Evolutionary conservation across 345 rosid genomes (phyloP).

Genomic region (Melastoma malabathricum): DNA sequence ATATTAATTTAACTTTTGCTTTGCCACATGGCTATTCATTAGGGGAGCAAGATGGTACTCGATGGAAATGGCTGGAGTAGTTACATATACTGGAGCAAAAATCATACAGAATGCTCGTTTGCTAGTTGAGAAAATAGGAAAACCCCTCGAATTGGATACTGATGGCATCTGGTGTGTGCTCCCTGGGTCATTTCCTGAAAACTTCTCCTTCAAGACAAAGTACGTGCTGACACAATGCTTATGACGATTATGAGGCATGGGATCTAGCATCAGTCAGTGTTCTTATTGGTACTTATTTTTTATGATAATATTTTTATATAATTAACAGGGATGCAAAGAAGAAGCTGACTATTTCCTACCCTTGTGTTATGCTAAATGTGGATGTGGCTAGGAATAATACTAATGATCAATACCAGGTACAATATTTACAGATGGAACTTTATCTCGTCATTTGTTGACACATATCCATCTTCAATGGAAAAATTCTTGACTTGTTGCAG

Average conservation of each 20-base stretch:
- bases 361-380: slow-evolving; percentile 95
- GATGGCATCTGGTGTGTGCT: slow-evolving; percentile 98
- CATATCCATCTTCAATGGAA: slow-evolving; percentile 1
- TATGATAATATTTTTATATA: background rate
- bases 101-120: slow-evolving; percentile 93
- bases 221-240: slow-evolving; percentile 22
- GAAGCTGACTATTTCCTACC: slow-evolving; percentile 85
- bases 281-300: background rate
- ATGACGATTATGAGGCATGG: background rate
- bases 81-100: slow-evolving; percentile 97
- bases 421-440: background rate
- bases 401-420: slow-evolving; percentile 92
- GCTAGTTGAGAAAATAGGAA: slow-evolving; percentile 90
- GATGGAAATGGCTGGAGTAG: slow-evolving; percentile 99
- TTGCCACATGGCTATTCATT: slow-evolving; percentile 1
- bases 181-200: slow-evolving; percentile 95
- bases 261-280: too few relatives aligned
- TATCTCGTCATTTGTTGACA: background rate
- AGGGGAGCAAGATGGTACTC: slow-evolving; percentile 99
- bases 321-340: slow-evolving; percentile 60
- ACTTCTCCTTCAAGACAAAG: slow-evolving; percentile 81
- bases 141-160: slow-evolving; percentile 95
- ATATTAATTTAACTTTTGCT: background rate
- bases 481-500: slow-evolving; percentile 28
- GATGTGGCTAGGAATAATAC: slow-evolving; percentile 90